phyloP scores from a whole-genome alignment of 2,329 filamentous ascomycete species.

The Fusarium mundagurra region DNA sequence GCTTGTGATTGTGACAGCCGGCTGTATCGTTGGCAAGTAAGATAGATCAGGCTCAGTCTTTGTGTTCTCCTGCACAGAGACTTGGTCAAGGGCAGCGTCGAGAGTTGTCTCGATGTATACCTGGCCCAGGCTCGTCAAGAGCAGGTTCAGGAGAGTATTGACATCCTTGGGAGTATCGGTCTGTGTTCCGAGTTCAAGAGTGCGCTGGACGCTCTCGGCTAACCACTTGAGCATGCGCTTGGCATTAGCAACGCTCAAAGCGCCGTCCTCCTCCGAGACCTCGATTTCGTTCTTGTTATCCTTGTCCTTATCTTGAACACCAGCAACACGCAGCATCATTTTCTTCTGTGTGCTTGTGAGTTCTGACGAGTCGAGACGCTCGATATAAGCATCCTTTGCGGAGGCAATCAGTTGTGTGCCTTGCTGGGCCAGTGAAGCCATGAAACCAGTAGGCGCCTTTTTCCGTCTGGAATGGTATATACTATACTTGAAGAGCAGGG shows the following conservation, averaged over 20 bases:
- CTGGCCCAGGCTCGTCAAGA: constrained; percentile 88
- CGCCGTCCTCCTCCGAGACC: constrained; percentile 88
- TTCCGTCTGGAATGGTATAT: constrained; percentile 92
- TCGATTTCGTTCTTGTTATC: constrained; percentile 87
- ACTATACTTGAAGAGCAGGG: constrained; percentile 93
- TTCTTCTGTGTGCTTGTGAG: constrained; percentile 87
- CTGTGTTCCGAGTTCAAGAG: constrained; percentile 87
- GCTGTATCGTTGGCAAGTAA: constrained; percentile 81
- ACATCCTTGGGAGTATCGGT: constrained; percentile 95
- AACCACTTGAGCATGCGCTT: constrained; percentile 99
- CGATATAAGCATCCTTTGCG: constrained; percentile 90
- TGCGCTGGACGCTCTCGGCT: constrained; percentile 91
- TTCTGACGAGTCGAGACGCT: constrained; percentile 87
- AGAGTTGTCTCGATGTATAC: constrained; percentile 76
- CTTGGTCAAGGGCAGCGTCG: constrained; percentile 77
- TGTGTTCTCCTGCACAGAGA: constrained; percentile 77
- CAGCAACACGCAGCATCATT: constrained; percentile 90
- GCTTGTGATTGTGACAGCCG: constrained; percentile 88
- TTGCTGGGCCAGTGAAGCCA: constrained; percentile 89
- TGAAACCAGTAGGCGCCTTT: constrained; percentile 90
- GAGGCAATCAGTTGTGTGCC: constrained; percentile 88
- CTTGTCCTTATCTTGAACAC: constrained; percentile 77
- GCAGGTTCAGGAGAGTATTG: constrained; percentile 80
- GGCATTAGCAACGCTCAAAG: constrained; percentile 83
- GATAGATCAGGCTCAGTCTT: constrained; percentile 89